Percentiles rank a stretch among this genome's conserved stretches.
These are phyloP conservation scores for Fusarium sp. DNA, from an alignment of 2,329 filamentous ascomycete genomes.

Conservation along the genomic window DNA sequence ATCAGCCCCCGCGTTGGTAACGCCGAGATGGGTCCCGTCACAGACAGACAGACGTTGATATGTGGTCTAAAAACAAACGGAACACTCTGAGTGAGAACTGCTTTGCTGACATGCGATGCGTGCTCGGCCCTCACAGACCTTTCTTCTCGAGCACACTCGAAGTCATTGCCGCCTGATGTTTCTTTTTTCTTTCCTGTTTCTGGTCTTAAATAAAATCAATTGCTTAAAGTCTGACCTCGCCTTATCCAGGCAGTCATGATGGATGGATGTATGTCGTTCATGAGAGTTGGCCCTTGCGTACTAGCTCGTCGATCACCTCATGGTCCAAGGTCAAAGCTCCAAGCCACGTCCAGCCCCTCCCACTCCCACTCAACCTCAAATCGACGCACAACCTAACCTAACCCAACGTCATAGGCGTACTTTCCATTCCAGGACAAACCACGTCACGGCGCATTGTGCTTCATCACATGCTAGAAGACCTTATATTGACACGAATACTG, in stretches of 20 bases:
- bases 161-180: too few species aligned
- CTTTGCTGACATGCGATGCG: constrained; percentile 2
- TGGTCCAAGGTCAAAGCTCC: constrained; percentile 31
- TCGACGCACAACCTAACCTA: background rate
- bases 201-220: background rate
- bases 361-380: constrained; percentile 1
- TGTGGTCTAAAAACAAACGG: constrained; percentile 9
- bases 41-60: constrained; percentile 6
- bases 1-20: background rate
- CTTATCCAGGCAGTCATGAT: constrained; percentile 18
- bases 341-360: constrained; percentile 24
- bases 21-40: constrained; percentile 16
- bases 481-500: background rate
- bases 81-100: constrained; percentile 3
- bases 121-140: background rate
- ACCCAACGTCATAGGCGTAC: background rate
- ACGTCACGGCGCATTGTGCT: background rate
- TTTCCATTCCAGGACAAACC: constrained; percentile 6
- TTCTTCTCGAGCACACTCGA: background rate
- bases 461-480: background rate
- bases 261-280: constrained; percentile 7
- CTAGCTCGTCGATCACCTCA: constrained; percentile 23
- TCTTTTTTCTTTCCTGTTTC: background rate
- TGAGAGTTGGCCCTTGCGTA: constrained; percentile 14
- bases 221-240: background rate